Evolutionary conservation across 352 stramenopile species (phyloP), one percentile per base, ranked within the genome.

Genomic region (Phytopythium aichiense): DNA sequence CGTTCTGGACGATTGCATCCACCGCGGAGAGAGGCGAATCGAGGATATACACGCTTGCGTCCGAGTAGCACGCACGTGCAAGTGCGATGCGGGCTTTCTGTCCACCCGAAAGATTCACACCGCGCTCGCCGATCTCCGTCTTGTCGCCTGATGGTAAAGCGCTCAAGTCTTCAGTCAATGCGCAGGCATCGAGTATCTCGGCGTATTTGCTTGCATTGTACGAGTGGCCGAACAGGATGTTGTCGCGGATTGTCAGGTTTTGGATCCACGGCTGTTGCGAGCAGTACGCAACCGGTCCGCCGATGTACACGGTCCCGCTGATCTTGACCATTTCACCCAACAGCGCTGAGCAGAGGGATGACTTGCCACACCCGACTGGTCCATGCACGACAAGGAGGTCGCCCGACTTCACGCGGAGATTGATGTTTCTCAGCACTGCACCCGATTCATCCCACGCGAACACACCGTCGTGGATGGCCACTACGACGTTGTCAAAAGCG

Each of bases 221-320:
- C 12, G 68, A 67, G 48, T 79, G 65, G n/a, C 91, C 90, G 71
- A 98, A 98, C 16, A 98, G 67, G 61, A 99, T 96, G 68, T 99
- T 99, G 22, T 81, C 68, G 1, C 66, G 73, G 8, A 81, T 62
- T 8, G 71, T 79, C 73, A 79, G 69, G 38, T 97, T 97, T 45
- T 97, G 68, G 55, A 98, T 97, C 85, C 88, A 98, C 25, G 91
- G 80, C 37, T 90, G 77, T 66, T 98, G 92, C n/a, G 88, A 78
- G 58, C 77, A 93, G 67, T 91, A 96, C 7, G 87, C 87, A 4
- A 97, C 42, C 48, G 50, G 60, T n/a, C 69, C 76, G 23, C 69
- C 66, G 4, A 74, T 50, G 40, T 56, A 72, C 15, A 73, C 63
- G 7, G 35, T 35, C 4, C 64, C 66, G 28, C 35, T 52, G 50